Conservation (phyloP, 2,329 filamentous ascomycete species). For the Botrytis sinoallii region DNA sequence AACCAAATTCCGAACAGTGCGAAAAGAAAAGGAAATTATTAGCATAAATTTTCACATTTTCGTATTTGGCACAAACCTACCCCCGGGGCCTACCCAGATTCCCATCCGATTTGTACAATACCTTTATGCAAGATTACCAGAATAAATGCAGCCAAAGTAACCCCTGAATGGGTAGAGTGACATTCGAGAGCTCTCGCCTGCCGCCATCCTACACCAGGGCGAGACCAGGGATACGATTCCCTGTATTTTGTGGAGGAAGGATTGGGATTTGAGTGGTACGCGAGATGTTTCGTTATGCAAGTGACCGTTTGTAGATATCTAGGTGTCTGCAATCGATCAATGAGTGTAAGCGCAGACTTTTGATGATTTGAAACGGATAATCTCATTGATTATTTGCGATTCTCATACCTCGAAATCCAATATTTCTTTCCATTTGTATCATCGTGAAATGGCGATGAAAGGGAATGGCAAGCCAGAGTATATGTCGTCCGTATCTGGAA, state of each 20-base stretch:
- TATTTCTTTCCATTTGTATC: neutral
- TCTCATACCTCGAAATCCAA: neutral
- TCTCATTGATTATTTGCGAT: neutral
- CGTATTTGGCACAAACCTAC: neutral
- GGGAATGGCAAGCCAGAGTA: neutral
- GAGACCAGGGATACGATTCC: neutral
- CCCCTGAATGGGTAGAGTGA: neutral
- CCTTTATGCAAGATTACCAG: conserved; percentile 5
- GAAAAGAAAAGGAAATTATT: neutral
- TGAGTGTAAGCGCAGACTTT: neutral
- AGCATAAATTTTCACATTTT: neutral
- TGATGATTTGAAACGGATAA: neutral
- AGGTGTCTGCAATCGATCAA: neutral
- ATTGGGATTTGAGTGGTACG: neutral
- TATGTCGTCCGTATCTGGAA: neutral
- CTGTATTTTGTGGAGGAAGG: neutral
- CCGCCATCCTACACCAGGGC: neutral
- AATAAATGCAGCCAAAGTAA: neutral
- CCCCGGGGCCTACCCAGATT: neutral
- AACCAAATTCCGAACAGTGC: neutral
- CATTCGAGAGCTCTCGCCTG: conserved; percentile 2
- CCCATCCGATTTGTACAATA: neutral
- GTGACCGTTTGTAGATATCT: neutral
- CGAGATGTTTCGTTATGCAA: neutral
- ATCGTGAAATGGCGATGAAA: neutral